Base-by-base conservation (phyloP, 179 eudicot genomes). In the Patellifolia procumbens region DNA sequence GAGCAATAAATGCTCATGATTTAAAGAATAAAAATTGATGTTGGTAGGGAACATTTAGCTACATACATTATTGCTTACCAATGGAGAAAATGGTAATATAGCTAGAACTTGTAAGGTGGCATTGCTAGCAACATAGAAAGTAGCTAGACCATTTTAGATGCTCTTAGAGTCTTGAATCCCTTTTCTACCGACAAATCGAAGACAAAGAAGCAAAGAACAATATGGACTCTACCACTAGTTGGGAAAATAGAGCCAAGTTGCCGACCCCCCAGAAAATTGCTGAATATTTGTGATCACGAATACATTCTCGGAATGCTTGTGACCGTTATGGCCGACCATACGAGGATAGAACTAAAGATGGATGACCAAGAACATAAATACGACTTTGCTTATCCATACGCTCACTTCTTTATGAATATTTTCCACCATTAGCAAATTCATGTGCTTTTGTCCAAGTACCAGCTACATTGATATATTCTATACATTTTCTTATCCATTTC, bases 251-350 rank as follows among this genome's bases (percentile, higher is more conserved):
- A 32, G 22, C 10, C 4, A 61, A 60, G 65, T 29, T 11, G 35
- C 37, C 34, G 65, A 34, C 65, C 16, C 13, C 24, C 45, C 46
- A 63, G 32, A 63, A 9, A 34, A 34, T 15, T 66, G 70, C 70
- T 66, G 52, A 22, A 66, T 42, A 24, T 58, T 45, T 66, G 70
- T 66, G 51, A 39, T 66, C 70, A 66, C 22, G 39, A 39, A 39
- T 66, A 9, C 8, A 39, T 39, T 58, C 45, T 66, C 7, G 51
- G 31, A 42, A 42, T 17, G 13, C 70, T 39, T 66, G 51, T 51
- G 12, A 66, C 70, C 52, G 51, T 66, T 66, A 39, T 42, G 70
- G 52, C 70, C 70, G 70, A 66, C 70, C 51, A 66, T 24, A 22
- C 32, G 39, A 2, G 51, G 20, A 66, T 66, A 66, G 11, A 32